Conservation (phyloP, 1,139 yeast species). For the Yamadazyma sp. region DNA sequence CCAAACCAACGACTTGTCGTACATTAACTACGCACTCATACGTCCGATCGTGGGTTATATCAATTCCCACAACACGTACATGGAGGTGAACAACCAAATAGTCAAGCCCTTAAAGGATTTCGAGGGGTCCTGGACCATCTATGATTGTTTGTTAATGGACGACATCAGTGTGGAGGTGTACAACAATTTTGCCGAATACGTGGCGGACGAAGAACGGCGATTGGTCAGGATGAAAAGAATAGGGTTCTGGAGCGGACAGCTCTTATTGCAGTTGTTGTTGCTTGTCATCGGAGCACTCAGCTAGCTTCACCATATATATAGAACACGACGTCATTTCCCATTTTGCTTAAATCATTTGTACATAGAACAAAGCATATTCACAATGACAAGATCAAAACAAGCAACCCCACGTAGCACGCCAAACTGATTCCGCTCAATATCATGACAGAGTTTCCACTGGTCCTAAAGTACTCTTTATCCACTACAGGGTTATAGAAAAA, state of each 20-base stretch:
- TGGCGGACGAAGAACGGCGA: slow-evolving; percentile 81
- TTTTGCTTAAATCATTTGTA: too few relatives aligned
- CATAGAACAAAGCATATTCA: slow-evolving; percentile 14
- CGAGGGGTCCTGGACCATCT: slow-evolving; percentile 95
- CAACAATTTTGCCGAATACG: slow-evolving; percentile 86
- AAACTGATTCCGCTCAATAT: slow-evolving; percentile 44
- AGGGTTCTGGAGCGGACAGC: slow-evolving; percentile 91
- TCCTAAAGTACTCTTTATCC: slow-evolving; percentile 42
- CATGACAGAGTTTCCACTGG: slow-evolving; percentile 53
- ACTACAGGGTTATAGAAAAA: slow-evolving; percentile 44
- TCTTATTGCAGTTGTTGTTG: slow-evolving; percentile 75
- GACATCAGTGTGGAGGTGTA: slow-evolving; percentile 88
- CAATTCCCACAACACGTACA: slow-evolving; percentile 83
- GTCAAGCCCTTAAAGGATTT: slow-evolving; percentile 79
- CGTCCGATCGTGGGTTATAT: slow-evolving; percentile 95
- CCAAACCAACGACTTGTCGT: slow-evolving; percentile 79
- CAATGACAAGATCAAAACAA: slow-evolving; percentile 42
- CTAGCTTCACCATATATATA: slow-evolving; percentile 1
- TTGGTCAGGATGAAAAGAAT: slow-evolving; percentile 74
- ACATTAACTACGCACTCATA: slow-evolving; percentile 85
- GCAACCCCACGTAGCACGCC: slow-evolving; percentile 44
- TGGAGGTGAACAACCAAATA: slow-evolving; percentile 84
- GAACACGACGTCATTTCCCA: too few relatives aligned
- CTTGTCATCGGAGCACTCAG: slow-evolving; percentile 66
- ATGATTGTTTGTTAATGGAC: slow-evolving; percentile 88